These are phyloP conservation scores for Penicillium cinerascens DNA, from an alignment of 495 filamentous ascomycete genomes.

Conservation along the genomic window DNA sequence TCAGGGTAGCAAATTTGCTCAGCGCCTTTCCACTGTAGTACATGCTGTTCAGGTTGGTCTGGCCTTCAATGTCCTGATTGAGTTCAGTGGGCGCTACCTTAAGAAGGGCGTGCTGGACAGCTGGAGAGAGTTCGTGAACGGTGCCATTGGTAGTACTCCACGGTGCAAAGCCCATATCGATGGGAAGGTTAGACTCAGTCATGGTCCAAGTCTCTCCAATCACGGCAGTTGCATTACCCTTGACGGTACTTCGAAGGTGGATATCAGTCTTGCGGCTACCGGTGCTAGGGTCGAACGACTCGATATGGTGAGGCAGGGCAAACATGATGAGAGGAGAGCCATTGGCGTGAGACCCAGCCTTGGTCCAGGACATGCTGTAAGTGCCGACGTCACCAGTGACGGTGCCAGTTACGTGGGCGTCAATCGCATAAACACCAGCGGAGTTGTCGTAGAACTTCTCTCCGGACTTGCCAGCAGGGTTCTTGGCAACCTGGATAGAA, in stretches of 20 bases:
- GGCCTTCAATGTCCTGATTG: constrained; percentile 62
- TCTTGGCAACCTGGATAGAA: constrained; percentile 78
- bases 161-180: constrained; percentile 68
- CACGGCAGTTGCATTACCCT: constrained; percentile 73
- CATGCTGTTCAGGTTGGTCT: constrained; percentile 82
- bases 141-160: constrained; percentile 60
- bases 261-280: constrained; percentile 51
- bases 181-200: constrained; percentile 68
- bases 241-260: constrained; percentile 76
- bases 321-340: constrained; percentile 70
- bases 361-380: constrained; percentile 71
- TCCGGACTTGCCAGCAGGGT: constrained; percentile 52
- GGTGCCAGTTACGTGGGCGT: constrained; percentile 59
- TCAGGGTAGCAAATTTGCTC: constrained; percentile 76
- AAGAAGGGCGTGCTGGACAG: constrained; percentile 52
- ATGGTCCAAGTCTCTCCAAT: constrained; percentile 76
- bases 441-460: constrained; percentile 71
- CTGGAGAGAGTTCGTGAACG: constrained; percentile 45
- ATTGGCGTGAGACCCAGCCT: constrained; percentile 52
- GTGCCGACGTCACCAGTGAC: constrained; percentile 55
- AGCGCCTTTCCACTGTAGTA: constrained; percentile 94
- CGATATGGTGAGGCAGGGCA: constrained; percentile 81
- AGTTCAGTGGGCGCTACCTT: constrained; percentile 63
- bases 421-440: constrained; percentile 68
- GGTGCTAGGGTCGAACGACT: constrained; percentile 65